phyloP scores from a whole-genome alignment of 2,329 filamentous ascomycete genomes.

The Achaetomium macrosporum region DNA sequence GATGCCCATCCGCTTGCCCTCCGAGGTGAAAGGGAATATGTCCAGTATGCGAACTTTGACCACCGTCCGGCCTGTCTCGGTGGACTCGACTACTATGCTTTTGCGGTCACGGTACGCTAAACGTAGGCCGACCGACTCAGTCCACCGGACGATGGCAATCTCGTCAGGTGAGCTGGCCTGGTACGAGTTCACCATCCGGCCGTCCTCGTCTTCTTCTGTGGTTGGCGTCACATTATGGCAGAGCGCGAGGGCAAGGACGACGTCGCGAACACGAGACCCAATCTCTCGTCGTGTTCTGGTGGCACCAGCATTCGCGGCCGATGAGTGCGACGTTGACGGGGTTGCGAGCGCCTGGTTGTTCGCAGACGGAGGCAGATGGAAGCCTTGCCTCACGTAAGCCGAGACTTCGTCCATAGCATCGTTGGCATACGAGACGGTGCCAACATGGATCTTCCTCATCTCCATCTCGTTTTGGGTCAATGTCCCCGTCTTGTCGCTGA shows the following conservation, averaged over 20 bases:
- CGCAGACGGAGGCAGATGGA: slow-evolving; percentile 49
- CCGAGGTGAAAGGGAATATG: slow-evolving; percentile 94
- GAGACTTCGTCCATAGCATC: slow-evolving; percentile 98
- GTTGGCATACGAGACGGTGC: slow-evolving; percentile 95
- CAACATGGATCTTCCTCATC: slow-evolving; percentile 96
- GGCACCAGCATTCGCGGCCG: slow-evolving; percentile 55
- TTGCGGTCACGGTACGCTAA: slow-evolving; percentile 81
- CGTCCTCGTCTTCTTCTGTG: slow-evolving; percentile 76
- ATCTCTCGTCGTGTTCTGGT: slow-evolving; percentile 90
- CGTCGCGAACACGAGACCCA: slow-evolving; percentile 83
- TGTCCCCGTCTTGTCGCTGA: slow-evolving; percentile 98
- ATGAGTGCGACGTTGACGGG: slow-evolving; percentile 64
- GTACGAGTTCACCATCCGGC: slow-evolving; percentile 72
- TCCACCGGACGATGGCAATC: slow-evolving; percentile 96
- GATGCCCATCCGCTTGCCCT: slow-evolving; percentile 97
- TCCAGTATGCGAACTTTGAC: slow-evolving; percentile 87
- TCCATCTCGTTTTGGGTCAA: slow-evolving; percentile 98
- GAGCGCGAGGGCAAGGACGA: slow-evolving; percentile 83
- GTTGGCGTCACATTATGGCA: slow-evolving; percentile 98
- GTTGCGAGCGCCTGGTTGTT: slow-evolving; percentile 58
- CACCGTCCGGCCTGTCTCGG: slow-evolving; percentile 64
- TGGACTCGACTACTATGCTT: slow-evolving; percentile 74
- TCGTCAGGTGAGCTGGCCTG: slow-evolving; percentile 97
- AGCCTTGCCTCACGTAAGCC: slow-evolving; percentile 79
- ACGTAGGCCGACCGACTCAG: slow-evolving; percentile 82